phyloP scores from a whole-genome alignment of 306 rosid species.

The Inga leiocalycina region DNA sequence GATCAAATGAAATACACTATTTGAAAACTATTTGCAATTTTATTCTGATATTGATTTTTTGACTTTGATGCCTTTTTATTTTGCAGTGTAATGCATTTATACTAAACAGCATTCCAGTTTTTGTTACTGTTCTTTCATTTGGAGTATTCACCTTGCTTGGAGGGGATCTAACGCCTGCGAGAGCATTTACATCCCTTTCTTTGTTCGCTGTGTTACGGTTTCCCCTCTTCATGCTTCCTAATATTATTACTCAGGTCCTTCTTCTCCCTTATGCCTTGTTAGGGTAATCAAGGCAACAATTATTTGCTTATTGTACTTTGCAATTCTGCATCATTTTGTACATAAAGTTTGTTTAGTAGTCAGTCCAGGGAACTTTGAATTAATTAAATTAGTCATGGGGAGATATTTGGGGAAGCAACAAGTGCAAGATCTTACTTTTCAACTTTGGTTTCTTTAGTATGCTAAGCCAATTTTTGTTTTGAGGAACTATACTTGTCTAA shows the following conservation, averaged over 20 bases:
- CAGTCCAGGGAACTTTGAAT: neutral
- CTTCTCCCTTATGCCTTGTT: constrained; percentile 3
- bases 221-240: constrained; percentile 98
- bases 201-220: constrained; percentile 94
- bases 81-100: constrained; percentile 83
- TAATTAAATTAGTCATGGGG: neutral
- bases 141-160: constrained; percentile 94
- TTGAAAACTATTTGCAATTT: constrained; percentile 13
- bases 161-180: constrained; percentile 89
- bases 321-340: neutral
- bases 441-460: neutral
- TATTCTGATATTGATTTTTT: constrained; percentile 23
- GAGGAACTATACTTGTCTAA: neutral
- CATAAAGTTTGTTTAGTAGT: neutral
- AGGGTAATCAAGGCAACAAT: neutral
- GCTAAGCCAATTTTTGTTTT: neutral
- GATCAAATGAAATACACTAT: neutral
- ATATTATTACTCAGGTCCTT: constrained; percentile 91
- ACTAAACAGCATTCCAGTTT: constrained; percentile 88
- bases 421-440: neutral
- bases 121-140: constrained; percentile 93
- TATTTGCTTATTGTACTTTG: neutral
- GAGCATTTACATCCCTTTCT: constrained; percentile 96
- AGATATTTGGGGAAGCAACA: no score
- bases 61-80: constrained; percentile 29